Evolutionary conservation across 2,329 filamentous ascomycete genomes (phyloP).

Genomic region (Alternaria brassicicola): DNA sequence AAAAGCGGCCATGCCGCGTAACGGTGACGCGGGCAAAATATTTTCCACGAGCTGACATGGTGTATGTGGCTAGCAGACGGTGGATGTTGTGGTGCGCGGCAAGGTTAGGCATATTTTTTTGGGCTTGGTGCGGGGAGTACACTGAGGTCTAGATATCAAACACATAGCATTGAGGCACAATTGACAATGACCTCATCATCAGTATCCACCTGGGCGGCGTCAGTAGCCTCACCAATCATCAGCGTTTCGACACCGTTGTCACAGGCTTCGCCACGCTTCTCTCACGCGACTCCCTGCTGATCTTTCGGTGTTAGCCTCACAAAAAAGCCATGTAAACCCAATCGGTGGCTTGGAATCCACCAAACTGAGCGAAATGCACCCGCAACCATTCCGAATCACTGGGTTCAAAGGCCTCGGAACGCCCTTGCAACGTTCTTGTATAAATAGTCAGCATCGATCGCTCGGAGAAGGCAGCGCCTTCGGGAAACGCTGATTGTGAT

Average conservation of each 20-base stretch:
- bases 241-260: slow-evolving; percentile 8
- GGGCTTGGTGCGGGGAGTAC: neutral
- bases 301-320: slow-evolving; percentile 2
- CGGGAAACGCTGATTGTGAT: slow-evolving; percentile 11
- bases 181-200: slow-evolving; percentile 13
- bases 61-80: neutral
- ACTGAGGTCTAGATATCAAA: slow-evolving; percentile 5
- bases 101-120: neutral
- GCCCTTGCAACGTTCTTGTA: slow-evolving; percentile 13
- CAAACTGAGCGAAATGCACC: neutral
- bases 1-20: neutral
- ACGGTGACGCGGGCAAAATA: neutral
- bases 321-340: neutral
- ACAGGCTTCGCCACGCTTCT: slow-evolving; percentile 6
- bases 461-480: slow-evolving; percentile 12
- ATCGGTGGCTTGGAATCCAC: slow-evolving; percentile 3
- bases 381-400: slow-evolving; percentile 1
- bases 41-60: neutral
- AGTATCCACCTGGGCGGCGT: neutral
- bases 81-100: neutral
- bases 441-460: slow-evolving; percentile 11
- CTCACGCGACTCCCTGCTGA: slow-evolving; percentile 10
- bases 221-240: neutral
- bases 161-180: slow-evolving; percentile 2
- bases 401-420: slow-evolving; percentile 4